phyloP scores from a whole-genome alignment of 768 basidiomycete genomes.

The Tephrocybe sp. region DNA sequence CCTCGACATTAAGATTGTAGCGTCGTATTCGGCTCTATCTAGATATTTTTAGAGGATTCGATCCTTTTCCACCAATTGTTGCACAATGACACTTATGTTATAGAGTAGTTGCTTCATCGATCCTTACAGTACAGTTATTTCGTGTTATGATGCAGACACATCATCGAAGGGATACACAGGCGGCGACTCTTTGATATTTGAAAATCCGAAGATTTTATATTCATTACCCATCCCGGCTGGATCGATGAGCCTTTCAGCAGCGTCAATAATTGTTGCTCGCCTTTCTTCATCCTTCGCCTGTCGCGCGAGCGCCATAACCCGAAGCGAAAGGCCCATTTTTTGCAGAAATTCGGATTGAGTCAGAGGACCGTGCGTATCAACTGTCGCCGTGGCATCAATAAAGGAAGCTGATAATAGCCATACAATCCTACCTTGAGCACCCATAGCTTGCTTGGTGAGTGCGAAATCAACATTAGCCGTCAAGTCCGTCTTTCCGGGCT shows the following conservation, averaged over 20 bases:
- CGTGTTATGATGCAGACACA: constrained; percentile 6
- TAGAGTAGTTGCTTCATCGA: too few species aligned
- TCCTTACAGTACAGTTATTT: too few species aligned
- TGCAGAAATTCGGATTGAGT: constrained; percentile 72
- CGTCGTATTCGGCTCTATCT: too few species aligned
- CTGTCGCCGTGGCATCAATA: constrained; percentile 17
- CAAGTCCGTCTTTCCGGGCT: constrained; percentile 86
- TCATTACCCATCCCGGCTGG: constrained; percentile 80
- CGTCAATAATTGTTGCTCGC: constrained; percentile 49
- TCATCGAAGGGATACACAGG: constrained; percentile 35
- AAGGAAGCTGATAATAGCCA: constrained; percentile 9
- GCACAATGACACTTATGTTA: too few species aligned
- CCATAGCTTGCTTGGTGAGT: constrained; percentile 76
- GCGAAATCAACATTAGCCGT: constrained; percentile 98
- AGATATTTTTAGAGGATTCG: too few species aligned
- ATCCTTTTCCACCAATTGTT: too few species aligned
- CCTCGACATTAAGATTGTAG: constrained; percentile 7
- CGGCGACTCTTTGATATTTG: constrained; percentile 19
- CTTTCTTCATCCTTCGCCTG: constrained; percentile 49
- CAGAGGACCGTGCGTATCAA: constrained; percentile 54
- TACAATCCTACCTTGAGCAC: constrained; percentile 43
- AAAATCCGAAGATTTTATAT: constrained; percentile 76
- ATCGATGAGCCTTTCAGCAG: constrained; percentile 74
- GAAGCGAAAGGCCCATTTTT: constrained; percentile 70
- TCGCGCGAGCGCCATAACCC: constrained; percentile 61